Percentiles rank a stretch among this genome's conserved stretches.
phyloP scores from a whole-genome alignment of 176 grass and related monocot genomes.

The Paspalum vaginatum region DNA sequence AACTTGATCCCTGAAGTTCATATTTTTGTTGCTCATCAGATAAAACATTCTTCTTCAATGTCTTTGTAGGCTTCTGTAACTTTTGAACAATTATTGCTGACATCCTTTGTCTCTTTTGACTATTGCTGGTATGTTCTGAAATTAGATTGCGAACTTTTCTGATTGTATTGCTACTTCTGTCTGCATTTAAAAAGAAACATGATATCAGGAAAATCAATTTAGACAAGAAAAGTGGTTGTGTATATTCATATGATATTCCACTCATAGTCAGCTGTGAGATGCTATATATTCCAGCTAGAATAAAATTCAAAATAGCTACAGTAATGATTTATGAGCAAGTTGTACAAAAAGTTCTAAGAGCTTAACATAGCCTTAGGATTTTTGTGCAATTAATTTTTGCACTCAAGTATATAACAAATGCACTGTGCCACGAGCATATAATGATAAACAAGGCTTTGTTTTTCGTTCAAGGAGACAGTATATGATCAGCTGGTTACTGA shows the following conservation, averaged over 20 bases:
- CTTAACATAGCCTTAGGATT: background rate
- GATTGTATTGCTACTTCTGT: no score
- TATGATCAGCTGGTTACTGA: background rate
- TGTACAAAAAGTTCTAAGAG: background rate
- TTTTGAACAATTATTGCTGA: background rate
- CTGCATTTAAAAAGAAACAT: background rate
- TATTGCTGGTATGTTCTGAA: background rate
- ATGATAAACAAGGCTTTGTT: background rate
- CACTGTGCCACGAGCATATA: background rate
- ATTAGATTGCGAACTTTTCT: background rate
- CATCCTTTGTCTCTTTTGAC: background rate
- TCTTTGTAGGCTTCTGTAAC: background rate
- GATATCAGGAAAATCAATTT: background rate
- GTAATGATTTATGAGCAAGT: background rate
- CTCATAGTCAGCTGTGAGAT: background rate
- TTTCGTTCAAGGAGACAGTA: background rate
- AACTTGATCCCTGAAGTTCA: background rate
- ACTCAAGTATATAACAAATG: background rate
- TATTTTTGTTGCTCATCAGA: background rate
- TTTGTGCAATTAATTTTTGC: background rate
- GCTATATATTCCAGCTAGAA: no score
- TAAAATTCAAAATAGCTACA: background rate
- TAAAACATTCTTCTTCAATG: background rate
- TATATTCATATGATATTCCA: background rate
- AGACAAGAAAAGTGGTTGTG: background rate